A percentile compares a stretch with the other conserved stretches of the same genome.
Conservation (phyloP, 2,329 filamentous ascomycete genomes). For the Rutstroemia sp. region DNA sequence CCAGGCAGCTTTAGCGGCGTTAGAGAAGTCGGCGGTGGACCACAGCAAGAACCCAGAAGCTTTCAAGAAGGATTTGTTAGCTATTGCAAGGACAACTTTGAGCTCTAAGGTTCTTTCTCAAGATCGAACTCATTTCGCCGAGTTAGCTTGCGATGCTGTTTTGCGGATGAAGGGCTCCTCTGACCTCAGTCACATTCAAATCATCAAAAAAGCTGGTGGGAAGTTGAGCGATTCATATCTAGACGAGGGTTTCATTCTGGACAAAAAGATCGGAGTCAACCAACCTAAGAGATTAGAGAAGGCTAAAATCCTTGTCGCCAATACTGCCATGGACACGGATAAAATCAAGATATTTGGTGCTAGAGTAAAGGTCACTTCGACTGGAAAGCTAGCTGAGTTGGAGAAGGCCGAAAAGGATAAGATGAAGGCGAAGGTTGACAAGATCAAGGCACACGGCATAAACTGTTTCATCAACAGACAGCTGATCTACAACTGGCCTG, state of each 20-base stretch:
- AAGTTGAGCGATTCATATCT: slow-evolving; percentile 97
- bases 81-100: slow-evolving; percentile 89
- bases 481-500: slow-evolving; percentile 99
- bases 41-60: slow-evolving; percentile 76
- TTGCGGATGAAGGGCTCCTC: slow-evolving; percentile 82
- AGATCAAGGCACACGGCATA: slow-evolving; percentile 97
- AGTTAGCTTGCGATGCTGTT: slow-evolving; percentile 85
- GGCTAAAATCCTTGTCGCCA: slow-evolving; percentile 95
- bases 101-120: slow-evolving; percentile 96
- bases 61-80: slow-evolving; percentile 82
- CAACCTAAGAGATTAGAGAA: slow-evolving; percentile 97
- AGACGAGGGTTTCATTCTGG: slow-evolving; percentile 95
- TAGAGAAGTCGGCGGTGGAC: slow-evolving; percentile 80
- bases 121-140: slow-evolving; percentile 85
- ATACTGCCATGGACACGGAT: slow-evolving; percentile 99
- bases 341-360: slow-evolving; percentile 99
- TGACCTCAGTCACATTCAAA: slow-evolving; percentile 95
- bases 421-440: slow-evolving; percentile 99
- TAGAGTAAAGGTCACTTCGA: slow-evolving; percentile 91
- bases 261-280: slow-evolving; percentile 99
- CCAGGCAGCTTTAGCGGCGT: slow-evolving; percentile 73
- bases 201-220: slow-evolving; percentile 98
- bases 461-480: slow-evolving; percentile 99
- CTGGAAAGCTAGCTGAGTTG: slow-evolving; percentile 93
- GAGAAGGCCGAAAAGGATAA: slow-evolving; percentile 98